Evolutionary conservation across 768 basidiomycete species (phyloP).

Genomic region (Suillus plorans): DNA sequence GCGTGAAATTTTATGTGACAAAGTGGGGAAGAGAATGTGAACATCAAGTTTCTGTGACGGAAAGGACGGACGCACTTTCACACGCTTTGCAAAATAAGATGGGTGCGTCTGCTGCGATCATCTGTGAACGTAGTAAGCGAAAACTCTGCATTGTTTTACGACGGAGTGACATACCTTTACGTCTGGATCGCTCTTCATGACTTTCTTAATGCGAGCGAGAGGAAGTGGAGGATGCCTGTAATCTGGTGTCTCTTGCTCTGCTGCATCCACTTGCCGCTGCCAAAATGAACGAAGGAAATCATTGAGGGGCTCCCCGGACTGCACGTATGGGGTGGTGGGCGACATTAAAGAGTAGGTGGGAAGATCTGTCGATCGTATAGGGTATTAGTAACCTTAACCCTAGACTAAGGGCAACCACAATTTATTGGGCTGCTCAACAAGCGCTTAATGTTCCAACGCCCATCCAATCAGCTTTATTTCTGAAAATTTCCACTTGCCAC

Average conservation of each 20-base stretch:
- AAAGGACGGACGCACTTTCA: slow-evolving; percentile 69
- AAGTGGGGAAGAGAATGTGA: background rate
- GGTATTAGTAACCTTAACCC: slow-evolving; percentile 27
- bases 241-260: slow-evolving; percentile 87
- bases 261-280: slow-evolving; percentile 84
- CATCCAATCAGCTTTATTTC: background rate
- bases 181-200: slow-evolving; percentile 98
- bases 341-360: slow-evolving; percentile 26
- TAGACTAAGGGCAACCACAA: slow-evolving; percentile 11
- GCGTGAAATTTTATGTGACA: slow-evolving; percentile 2
- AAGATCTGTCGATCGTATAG: background rate
- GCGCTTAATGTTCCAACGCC: too few relatives aligned
- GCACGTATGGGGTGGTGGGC: slow-evolving; percentile 62
- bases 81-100: slow-evolving; percentile 98
- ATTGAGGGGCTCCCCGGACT: slow-evolving; percentile 82
- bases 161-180: slow-evolving; percentile 71
- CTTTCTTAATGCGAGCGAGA: slow-evolving; percentile 96
- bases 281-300: slow-evolving; percentile 87
- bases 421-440: too few relatives aligned
- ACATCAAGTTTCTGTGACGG: background rate
- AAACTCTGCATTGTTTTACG: slow-evolving; percentile 6
- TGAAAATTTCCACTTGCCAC: background rate
- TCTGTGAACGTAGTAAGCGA: slow-evolving; percentile 45
- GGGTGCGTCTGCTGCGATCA: slow-evolving; percentile 98
- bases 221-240: slow-evolving; percentile 87